phyloP scores from a whole-genome alignment of 148 eudicot genomes.

The Rhododendron simsii region DNA sequence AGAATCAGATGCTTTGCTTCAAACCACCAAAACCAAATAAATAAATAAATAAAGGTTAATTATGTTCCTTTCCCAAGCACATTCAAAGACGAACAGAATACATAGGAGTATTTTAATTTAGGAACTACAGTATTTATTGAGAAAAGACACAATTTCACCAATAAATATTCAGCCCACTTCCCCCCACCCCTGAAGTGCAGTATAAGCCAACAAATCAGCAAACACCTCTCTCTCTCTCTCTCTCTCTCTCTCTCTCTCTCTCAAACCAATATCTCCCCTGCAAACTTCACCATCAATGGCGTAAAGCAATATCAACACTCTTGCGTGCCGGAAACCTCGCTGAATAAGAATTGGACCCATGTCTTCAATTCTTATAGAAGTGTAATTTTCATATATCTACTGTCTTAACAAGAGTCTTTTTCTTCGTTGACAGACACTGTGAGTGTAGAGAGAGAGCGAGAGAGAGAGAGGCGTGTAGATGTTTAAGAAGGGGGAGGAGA shows the following conservation, averaged over 20 bases:
- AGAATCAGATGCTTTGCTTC: not conserved
- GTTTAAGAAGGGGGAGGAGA: slow-evolving; percentile 17
- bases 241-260: slow-evolving; percentile 1
- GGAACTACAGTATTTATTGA: not conserved
- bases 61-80: not conserved
- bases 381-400: not conserved
- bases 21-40: not conserved
- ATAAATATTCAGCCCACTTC: not conserved
- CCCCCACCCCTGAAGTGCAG: slow-evolving; percentile 18
- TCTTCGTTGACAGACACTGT: not conserved
- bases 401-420: not conserved
- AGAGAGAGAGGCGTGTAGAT: not conserved
- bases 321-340: slow-evolving; percentile 35
- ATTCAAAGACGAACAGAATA: not conserved
- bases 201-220: slow-evolving; percentile 26
- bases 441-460: slow-evolving; percentile 11
- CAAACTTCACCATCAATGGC: slow-evolving; percentile 42
- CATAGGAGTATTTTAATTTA: not conserved
- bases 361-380: not conserved
- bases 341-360: not conserved
- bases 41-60: not conserved
- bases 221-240: not conserved
- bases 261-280: slow-evolving; percentile 1
- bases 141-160: not conserved
- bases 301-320: slow-evolving; percentile 26